Percentiles rank a stretch among this genome's conserved stretches.
phyloP scores from a whole-genome alignment of 164 flowering plant genomes.

The Santalum album region DNA sequence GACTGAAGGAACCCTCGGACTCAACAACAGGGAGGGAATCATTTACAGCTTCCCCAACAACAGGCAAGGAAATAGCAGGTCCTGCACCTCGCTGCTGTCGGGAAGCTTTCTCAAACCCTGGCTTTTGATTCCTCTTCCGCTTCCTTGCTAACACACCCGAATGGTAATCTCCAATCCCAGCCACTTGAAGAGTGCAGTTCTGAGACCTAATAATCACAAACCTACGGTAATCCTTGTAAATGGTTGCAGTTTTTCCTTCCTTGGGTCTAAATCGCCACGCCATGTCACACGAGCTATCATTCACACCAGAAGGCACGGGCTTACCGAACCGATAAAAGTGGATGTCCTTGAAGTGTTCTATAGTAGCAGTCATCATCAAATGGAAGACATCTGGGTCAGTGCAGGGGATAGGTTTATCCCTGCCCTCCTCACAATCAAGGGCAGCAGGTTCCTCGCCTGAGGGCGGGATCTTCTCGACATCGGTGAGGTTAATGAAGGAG shows the following conservation, averaged over 20 bases:
- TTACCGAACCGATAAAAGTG: constrained; percentile 87
- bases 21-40: constrained; percentile 70
- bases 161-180: constrained; percentile 71
- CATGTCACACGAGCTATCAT: constrained; percentile 74
- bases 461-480: constrained; percentile 24
- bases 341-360: constrained; percentile 69
- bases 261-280: constrained; percentile 94
- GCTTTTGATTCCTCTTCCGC: constrained; percentile 56
- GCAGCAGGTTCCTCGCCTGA: constrained; percentile 1
- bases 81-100: constrained; percentile 11
- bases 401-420: constrained; percentile 52
- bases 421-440: constrained; percentile 29
- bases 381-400: constrained; percentile 73
- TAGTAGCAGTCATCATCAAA: constrained; percentile 63
- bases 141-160: constrained; percentile 83
- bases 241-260: constrained; percentile 73
- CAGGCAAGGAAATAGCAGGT: constrained; percentile 22
- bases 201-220: constrained; percentile 53
- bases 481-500: constrained; percentile 49
- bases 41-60: constrained; percentile 60
- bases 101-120: constrained; percentile 46
- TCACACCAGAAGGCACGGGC: constrained; percentile 46
- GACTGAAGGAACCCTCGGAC: constrained; percentile 60
- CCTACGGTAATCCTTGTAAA: constrained; percentile 82
- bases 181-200: constrained; percentile 52